Evolutionary conservation across 2,329 filamentous ascomycete genomes (phyloP), one percentile per base, ranked within the genome.

Genomic region (Pestalotiopsis sp.): DNA sequence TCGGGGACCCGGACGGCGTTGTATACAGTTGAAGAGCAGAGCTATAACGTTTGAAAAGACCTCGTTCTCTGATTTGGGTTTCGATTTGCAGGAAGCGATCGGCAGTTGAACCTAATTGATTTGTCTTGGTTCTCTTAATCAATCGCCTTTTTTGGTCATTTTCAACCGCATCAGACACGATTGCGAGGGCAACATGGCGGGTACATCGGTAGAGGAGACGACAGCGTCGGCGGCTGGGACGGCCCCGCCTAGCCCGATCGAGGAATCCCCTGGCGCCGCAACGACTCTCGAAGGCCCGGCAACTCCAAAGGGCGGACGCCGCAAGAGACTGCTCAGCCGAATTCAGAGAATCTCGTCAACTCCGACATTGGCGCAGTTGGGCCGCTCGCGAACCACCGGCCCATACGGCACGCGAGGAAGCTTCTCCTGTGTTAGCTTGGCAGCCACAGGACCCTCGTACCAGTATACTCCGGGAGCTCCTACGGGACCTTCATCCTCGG

Each of bases 341-440:
- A 86, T 97, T 63, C 91, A 95, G 71, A 91, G 93, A 69, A 95
- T 97, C 76, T 91, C 93, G 12, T 97, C 94, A 0, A 94, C 91
- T 6, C 91, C 92, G 1, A 93, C 92, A 17, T 82, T 97, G 65
- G 84, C 87, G 56, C 87, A 88, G 69, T 80, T 90, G 67, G 87
- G 89, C 68, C 88, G 92, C 69, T 83, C 89, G 31, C 86, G 90
- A 68, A 91, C 93, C 6, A 91, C 88, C 75, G 92, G 91, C 75
- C 89, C 91, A 11, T 91, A 94, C 85, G 82, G 89, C 72, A 79
- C 78, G 52, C 79, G 82, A n/a, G 82, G 81, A 61, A 85, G 82
- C 61, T 76, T 89, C 13, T 90, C 87, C 1, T 89, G 86, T 72
- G 84, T 84, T 67, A 89, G 86, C 76, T 81, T 90, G 20, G 80